These are phyloP conservation scores for Hypomontagnella monticulosa DNA, from an alignment of 495 filamentous ascomycete genomes.

Conservation along the genomic window DNA sequence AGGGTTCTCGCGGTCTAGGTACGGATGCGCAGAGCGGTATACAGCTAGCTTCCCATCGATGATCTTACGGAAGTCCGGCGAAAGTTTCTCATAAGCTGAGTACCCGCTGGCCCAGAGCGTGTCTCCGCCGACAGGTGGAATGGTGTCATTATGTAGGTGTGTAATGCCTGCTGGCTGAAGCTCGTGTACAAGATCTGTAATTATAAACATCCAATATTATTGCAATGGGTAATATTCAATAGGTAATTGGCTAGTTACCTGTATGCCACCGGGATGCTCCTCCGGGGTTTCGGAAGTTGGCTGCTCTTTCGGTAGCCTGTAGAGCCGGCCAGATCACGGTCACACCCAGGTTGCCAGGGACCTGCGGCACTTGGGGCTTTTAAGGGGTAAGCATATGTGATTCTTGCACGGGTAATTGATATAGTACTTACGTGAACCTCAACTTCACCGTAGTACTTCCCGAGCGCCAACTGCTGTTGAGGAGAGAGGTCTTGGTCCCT, in stretches of 20 bases:
- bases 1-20: slow-evolving; percentile 71
- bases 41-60: slow-evolving; percentile 75
- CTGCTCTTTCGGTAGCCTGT: slow-evolving; percentile 62
- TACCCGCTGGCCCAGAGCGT: slow-evolving; percentile 79
- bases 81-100: slow-evolving; percentile 75
- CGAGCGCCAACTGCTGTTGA: slow-evolving; percentile 73
- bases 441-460: slow-evolving; percentile 71
- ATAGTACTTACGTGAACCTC: slow-evolving; percentile 69
- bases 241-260: too few relatives aligned
- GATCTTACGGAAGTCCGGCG: slow-evolving; percentile 72
- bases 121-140: slow-evolving; percentile 72
- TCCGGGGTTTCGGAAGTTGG: slow-evolving; percentile 70
- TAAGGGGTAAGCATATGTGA: slow-evolving; percentile 10
- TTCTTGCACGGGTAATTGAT: background rate
- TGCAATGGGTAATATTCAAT: too few relatives aligned
- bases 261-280: slow-evolving; percentile 75
- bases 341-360: slow-evolving; percentile 70
- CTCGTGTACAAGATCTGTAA: slow-evolving; percentile 71
- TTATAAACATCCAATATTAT: too few relatives aligned
- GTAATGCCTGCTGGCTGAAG: slow-evolving; percentile 75
- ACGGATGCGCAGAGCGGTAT: slow-evolving; percentile 72
- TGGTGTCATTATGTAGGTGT: slow-evolving; percentile 73
- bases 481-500: slow-evolving; percentile 75
- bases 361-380: slow-evolving; percentile 74
- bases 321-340: slow-evolving; percentile 76